A percentile compares a stretch with the other conserved stretches of the same genome.
These are phyloP conservation scores for Phialophora tarda DNA, from an alignment of 2,329 filamentous ascomycete genomes.

Conservation along the genomic window DNA sequence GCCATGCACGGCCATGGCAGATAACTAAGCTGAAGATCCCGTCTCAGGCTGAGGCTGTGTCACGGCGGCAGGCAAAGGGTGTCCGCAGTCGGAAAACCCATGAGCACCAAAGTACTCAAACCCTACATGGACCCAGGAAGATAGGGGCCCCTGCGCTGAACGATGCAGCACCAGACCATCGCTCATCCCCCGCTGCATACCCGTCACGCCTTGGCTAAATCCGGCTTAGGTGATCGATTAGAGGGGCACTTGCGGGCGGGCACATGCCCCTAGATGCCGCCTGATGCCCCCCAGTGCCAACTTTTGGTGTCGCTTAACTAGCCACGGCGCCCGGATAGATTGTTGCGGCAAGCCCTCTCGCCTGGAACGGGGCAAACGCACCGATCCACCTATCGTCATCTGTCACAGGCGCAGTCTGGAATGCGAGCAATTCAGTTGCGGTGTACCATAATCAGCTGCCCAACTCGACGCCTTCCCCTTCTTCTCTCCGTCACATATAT, in stretches of 20 bases:
- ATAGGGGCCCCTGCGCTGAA: background rate
- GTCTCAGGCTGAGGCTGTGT: background rate
- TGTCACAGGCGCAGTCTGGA: slow-evolving; percentile 16
- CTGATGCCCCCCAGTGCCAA: background rate
- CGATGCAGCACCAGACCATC: slow-evolving; percentile 3
- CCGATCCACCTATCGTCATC: slow-evolving; percentile 18
- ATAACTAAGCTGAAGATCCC: background rate
- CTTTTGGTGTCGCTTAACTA: slow-evolving; percentile 5
- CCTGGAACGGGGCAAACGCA: slow-evolving; percentile 14
- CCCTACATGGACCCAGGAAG: too few relatives aligned
- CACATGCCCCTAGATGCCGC: background rate
- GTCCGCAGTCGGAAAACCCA: background rate
- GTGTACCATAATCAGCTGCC: slow-evolving; percentile 21
- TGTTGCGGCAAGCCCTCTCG: background rate
- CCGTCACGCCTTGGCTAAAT: slow-evolving; percentile 1
- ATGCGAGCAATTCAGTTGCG: slow-evolving; percentile 11
- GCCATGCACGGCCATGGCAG: too few relatives aligned
- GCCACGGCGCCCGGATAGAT: slow-evolving; percentile 7
- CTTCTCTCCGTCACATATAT: slow-evolving; percentile 15
- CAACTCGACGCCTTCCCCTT: slow-evolving; percentile 11
- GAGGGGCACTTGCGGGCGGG: background rate
- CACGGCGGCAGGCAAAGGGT: background rate
- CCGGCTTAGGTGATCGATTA: background rate
- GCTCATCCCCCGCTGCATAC: slow-evolving; percentile 2
- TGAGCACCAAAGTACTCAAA: slow-evolving; percentile 1